Evolutionary conservation across 225 moss, liverwort and hornwort genomes (phyloP), one percentile per base, ranked within the genome.

Genomic region (Physcomitrium patens): DNA sequence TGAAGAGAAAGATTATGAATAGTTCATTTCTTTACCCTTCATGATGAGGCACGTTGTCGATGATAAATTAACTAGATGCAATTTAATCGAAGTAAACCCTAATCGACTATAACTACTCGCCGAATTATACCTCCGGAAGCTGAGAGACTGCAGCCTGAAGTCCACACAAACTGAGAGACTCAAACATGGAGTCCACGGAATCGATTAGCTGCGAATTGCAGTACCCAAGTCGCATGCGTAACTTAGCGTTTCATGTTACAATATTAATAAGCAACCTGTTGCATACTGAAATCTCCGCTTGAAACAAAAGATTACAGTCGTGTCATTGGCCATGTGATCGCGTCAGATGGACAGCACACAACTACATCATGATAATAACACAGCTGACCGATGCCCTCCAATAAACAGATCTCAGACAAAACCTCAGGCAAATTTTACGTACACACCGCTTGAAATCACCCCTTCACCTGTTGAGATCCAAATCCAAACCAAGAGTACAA

Each of bases 371-470:
- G 16, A 54, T 52, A 1, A 28, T 24, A 64, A 64, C 41, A 57
- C 10, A 73, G 23, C 66, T 41, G 47, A 68, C n/a, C 28, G 27
- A 63, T 42, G 20, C 14, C 17, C 22, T 51, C 12, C 1, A 43
- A 79, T 23, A 1, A 20, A 26, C 64, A 73, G 3, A 51, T 60
- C 43, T 55, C 59, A 46, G 58, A 0, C 6, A 52, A 47, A 68
- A 73, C 53, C 41, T 20, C 24, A 77, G 65, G 73, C 10, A 63
- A 59, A 65, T 73, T 55, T 13, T 37, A 65, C 60, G 53, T 27
- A 69, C 2, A 83, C 41, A 48, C 65, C 77, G 54, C 83, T 84
- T 77, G 69, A 73, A 70, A 80, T 84, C 84, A 65, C 77, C 60
- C 26, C 8, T 26, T 73, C 60, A 76, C 65, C 80, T 80, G 73